Evolutionary conservation across 768 basidiomycete genomes (phyloP).

Genomic region (Pholiota molesta): DNA sequence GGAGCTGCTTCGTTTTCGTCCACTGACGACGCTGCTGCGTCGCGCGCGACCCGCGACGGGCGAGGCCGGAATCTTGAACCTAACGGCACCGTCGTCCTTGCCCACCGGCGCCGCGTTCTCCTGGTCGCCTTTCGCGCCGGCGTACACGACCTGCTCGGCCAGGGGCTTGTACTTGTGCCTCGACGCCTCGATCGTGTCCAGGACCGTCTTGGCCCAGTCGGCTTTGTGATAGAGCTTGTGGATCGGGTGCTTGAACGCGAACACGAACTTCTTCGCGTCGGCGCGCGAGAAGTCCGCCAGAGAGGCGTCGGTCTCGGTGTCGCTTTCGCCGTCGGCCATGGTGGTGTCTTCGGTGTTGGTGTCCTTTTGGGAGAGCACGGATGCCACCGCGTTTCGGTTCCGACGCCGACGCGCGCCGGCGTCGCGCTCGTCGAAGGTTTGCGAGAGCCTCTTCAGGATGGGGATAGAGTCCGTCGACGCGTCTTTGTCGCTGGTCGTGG

Average conservation of each 20-base stretch:
- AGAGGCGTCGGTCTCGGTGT: constrained; percentile 26
- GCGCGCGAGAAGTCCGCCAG: constrained; percentile 45
- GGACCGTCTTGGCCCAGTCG: constrained; percentile 61
- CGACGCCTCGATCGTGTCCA: constrained; percentile 53
- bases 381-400: constrained; percentile 29
- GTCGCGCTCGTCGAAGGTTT: background rate
- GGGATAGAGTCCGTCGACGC: background rate
- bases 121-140: constrained; percentile 21
- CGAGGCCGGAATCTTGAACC: constrained; percentile 26
- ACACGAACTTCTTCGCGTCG: constrained; percentile 46
- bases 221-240: constrained; percentile 65
- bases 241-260: constrained; percentile 70
- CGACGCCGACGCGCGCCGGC: constrained; percentile 21
- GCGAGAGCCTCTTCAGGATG: background rate
- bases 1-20: background rate
- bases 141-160: constrained; percentile 33
- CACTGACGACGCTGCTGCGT: constrained; percentile 13
- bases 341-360: constrained; percentile 6
- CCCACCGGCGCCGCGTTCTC: constrained; percentile 10
- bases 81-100: constrained; percentile 22
- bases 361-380: constrained; percentile 16
- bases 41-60: constrained; percentile 22
- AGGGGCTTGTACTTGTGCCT: constrained; percentile 60
- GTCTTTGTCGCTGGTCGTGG: background rate
- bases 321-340: constrained; percentile 12